Percentiles rank a stretch among this genome's conserved stretches.
Conservation (phyloP, 805 yeast species). For the Teunomyces pallodes region DNA sequence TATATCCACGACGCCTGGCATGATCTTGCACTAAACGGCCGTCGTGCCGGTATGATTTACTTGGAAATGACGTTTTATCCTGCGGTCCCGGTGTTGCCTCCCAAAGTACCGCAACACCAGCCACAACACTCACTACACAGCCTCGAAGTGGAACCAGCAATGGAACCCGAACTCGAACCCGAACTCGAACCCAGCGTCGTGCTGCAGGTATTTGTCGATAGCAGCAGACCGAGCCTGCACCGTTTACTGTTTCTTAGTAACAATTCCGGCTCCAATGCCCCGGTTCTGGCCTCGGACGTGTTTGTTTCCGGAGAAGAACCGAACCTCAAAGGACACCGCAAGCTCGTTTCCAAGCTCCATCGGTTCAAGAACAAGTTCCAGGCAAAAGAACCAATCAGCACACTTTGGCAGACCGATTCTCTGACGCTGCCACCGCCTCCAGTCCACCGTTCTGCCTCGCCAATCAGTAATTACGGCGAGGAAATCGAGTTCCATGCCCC, state of each 20-base stretch:
- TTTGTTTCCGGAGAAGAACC: constrained; percentile 7
- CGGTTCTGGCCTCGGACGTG: constrained; percentile 2
- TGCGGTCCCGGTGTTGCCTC: constrained; percentile 41
- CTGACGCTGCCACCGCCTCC: not conserved
- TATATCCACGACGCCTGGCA: constrained; percentile 90
- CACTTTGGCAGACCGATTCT: constrained; percentile 17
- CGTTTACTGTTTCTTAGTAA: not conserved
- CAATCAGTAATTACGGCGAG: constrained; percentile 17
- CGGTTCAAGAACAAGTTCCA: constrained; percentile 32
- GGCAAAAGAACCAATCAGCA: constrained; percentile 32
- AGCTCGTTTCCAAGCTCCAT: constrained; percentile 25
- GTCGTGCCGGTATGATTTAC: constrained; percentile 84
- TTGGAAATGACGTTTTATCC: constrained; percentile 93
- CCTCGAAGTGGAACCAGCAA: not conserved
- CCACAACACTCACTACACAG: not conserved
- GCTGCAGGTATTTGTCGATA: too few species aligned
- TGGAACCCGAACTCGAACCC: too few species aligned
- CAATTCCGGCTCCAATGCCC: not conserved
- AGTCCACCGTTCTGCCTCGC: constrained; percentile 14
- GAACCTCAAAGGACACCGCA: constrained; percentile 16
- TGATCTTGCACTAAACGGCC: constrained; percentile 59
- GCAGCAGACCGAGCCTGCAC: not conserved
- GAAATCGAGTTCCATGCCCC: constrained; percentile 16
- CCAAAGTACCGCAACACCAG: constrained; percentile 21
- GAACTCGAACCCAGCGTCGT: too few species aligned